Conservation (phyloP, 495 filamentous ascomycete genomes). For the Podospora conica region DNA sequence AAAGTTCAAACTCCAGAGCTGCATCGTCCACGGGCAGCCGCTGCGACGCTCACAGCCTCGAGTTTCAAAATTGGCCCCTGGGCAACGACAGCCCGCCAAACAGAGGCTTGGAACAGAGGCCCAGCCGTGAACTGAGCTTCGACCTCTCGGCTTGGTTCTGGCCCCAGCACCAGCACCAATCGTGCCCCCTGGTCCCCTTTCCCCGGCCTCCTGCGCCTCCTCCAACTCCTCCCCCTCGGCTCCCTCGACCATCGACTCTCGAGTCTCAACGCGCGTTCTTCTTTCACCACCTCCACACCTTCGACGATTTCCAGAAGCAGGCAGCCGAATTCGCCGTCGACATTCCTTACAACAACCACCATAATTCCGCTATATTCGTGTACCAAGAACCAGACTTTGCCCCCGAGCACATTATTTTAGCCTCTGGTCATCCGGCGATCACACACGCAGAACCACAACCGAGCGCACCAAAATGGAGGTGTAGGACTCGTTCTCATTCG, state of each 20-base stretch:
- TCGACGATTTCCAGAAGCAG: not conserved
- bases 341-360: not conserved
- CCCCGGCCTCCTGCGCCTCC: not conserved
- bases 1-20: not conserved
- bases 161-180: not conserved
- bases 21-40: not conserved
- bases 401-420: constrained; percentile 10
- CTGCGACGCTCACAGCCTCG: not conserved
- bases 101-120: not conserved
- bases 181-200: constrained; percentile 2
- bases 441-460: constrained; percentile 6
- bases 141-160: not conserved
- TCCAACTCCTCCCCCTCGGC: not conserved
- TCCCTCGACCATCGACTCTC: not conserved
- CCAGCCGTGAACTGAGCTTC: not conserved
- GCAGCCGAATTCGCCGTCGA: not conserved
- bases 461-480: constrained; percentile 9
- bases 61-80: not conserved
- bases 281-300: not conserved
- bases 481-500: constrained; percentile 4
- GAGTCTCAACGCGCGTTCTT: not conserved
- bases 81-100: constrained; percentile 1
- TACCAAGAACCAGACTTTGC: constrained; percentile 9
- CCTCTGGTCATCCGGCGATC: constrained; percentile 9
- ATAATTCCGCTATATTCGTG: not conserved